Conservation (phyloP, 805 yeast genomes). For the Yarrowia hollandica region DNA sequence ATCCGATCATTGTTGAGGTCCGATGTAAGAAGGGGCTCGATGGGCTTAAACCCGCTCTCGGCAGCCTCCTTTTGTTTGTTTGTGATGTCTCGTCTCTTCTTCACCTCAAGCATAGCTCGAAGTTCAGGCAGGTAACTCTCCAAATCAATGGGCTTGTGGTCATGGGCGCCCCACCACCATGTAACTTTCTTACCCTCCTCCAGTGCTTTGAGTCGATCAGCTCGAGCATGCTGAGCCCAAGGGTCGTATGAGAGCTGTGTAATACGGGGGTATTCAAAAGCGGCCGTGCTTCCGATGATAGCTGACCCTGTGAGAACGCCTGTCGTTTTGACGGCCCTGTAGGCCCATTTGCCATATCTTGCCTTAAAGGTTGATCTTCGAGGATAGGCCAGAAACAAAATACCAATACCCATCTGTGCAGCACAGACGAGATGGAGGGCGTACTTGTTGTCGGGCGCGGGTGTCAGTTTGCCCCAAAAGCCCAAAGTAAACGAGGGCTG, state of each 20-base stretch:
- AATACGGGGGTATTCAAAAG: slow-evolving; percentile 59
- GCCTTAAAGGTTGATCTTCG: slow-evolving; percentile 29
- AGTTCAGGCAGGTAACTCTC: background rate
- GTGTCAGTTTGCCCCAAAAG: slow-evolving; percentile 71
- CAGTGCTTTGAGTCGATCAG: slow-evolving; percentile 53
- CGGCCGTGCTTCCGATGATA: background rate
- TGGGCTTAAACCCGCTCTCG: slow-evolving; percentile 10
- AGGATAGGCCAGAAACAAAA: slow-evolving; percentile 37
- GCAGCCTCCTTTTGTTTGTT: background rate
- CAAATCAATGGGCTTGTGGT: slow-evolving; percentile 8
- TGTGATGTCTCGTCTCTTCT: background rate
- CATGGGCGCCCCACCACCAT: slow-evolving; percentile 50
- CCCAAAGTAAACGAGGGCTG: slow-evolving; percentile 59
- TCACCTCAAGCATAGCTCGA: background rate
- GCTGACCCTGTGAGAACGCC: background rate
- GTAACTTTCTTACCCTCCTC: slow-evolving; percentile 51
- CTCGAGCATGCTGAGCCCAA: slow-evolving; percentile 67
- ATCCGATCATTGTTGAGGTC: background rate
- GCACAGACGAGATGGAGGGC: slow-evolving; percentile 57
- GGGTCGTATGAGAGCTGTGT: slow-evolving; percentile 52
- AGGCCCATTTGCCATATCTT: slow-evolving; percentile 5
- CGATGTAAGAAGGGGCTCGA: background rate
- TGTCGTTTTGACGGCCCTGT: background rate
- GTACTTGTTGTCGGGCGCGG: slow-evolving; percentile 63
- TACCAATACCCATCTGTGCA: slow-evolving; percentile 55